A percentile compares a stretch with the other conserved stretches of the same genome.
phyloP scores from a whole-genome alignment of 805 yeast species.

The Yamadazyma sp. region DNA sequence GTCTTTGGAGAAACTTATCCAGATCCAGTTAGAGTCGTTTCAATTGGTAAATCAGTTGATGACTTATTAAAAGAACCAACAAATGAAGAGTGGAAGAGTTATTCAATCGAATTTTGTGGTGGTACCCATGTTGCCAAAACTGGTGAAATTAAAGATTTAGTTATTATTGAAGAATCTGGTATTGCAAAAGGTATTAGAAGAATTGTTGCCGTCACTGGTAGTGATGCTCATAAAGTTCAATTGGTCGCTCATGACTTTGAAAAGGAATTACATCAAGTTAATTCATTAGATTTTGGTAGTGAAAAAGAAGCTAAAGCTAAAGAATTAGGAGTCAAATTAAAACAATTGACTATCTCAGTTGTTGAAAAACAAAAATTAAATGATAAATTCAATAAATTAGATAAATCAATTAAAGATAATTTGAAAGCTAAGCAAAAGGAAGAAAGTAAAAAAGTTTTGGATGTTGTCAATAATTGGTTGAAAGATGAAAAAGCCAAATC shows the following conservation, averaged over 20 bases:
- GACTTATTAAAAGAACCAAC: slow-evolving; percentile 71
- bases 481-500: slow-evolving; percentile 44
- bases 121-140: slow-evolving; percentile 96
- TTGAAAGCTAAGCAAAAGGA: slow-evolving; percentile 83
- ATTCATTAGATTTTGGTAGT: slow-evolving; percentile 65
- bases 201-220: slow-evolving; percentile 94
- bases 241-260: slow-evolving; percentile 73
- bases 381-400: slow-evolving; percentile 71
- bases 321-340: slow-evolving; percentile 78
- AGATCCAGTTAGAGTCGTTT: slow-evolving; percentile 97
- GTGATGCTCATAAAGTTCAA: slow-evolving; percentile 88
- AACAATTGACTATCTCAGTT: slow-evolving; percentile 78
- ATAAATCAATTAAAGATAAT: slow-evolving; percentile 86
- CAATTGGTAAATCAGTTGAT: slow-evolving; percentile 88
- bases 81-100: slow-evolving; percentile 69
- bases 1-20: slow-evolving; percentile 99
- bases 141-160: slow-evolving; percentile 87
- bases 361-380: slow-evolving; percentile 74
- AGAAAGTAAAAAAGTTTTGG: slow-evolving; percentile 78
- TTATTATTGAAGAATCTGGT: slow-evolving; percentile 91
- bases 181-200: slow-evolving; percentile 99
- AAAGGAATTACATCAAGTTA: slow-evolving; percentile 55
- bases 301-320: slow-evolving; percentile 79
- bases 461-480: slow-evolving; percentile 71
- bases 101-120: slow-evolving; percentile 96